Percentiles rank a stretch among this genome's conserved stretches.
These are phyloP conservation scores for Piedraia hortae DNA, from an alignment of 2,329 filamentous ascomycete genomes.

Conservation along the genomic window DNA sequence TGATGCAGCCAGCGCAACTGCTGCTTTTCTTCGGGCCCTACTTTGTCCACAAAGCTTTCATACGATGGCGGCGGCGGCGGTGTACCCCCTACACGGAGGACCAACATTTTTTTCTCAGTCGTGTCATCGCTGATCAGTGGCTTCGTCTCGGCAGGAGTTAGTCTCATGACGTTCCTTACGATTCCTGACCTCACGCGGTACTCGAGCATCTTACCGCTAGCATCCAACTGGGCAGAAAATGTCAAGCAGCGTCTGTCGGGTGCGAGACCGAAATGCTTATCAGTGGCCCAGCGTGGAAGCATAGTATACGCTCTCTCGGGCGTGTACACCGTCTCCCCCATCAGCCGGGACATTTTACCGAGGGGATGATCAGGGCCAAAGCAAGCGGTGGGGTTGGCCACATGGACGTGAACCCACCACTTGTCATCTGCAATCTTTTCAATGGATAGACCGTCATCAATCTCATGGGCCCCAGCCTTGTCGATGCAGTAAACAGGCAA, in stretches of 20 bases:
- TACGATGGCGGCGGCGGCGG: conserved; percentile 5
- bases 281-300: conserved; percentile 23
- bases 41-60: conserved; percentile 4
- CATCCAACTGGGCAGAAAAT: conserved; percentile 29
- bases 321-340: conserved; percentile 28
- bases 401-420: conserved; percentile 52
- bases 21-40: conserved; percentile 7
- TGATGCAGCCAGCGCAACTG: conserved; percentile 13
- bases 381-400: conserved; percentile 50
- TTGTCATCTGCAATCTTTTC: conserved; percentile 11
- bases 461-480: conserved; percentile 33
- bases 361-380: conserved; percentile 31
- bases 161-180: conserved; percentile 25
- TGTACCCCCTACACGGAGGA: conserved; percentile 12
- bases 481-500: conserved; percentile 48
- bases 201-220: conserved; percentile 25
- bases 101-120: conserved; percentile 2
- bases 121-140: conserved; percentile 2
- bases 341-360: conserved; percentile 31
- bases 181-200: conserved; percentile 25
- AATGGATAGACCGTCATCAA: conserved; percentile 56
- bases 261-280: conserved; percentile 26
- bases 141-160: conserved; percentile 20
- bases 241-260: conserved; percentile 29
- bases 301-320: conserved; percentile 29